Conservation (phyloP, 23 red algal species). For the Rhodosorus marinus region DNA sequence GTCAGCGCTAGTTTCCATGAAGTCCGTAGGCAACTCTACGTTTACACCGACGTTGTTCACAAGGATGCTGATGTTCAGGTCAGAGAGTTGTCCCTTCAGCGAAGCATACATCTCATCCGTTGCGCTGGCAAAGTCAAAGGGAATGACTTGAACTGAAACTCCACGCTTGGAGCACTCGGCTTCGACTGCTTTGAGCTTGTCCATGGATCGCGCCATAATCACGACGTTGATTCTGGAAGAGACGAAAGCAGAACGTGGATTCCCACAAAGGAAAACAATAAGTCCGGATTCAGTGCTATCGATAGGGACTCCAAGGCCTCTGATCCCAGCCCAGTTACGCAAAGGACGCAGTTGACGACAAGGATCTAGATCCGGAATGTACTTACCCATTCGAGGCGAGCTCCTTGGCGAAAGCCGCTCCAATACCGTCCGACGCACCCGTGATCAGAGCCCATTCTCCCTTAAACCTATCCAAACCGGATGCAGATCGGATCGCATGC, state of each 20-base stretch:
- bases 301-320: not conserved
- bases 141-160: constrained; percentile 13
- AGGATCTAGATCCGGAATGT: no score
- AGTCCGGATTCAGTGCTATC: not conserved
- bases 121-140: constrained; percentile 75
- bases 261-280: no score
- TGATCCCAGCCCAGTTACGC: no score
- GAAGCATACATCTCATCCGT: constrained; percentile 10
- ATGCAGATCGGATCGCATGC: no score
- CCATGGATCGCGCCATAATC: constrained; percentile 60
- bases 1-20: constrained; percentile 52
- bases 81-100: not conserved
- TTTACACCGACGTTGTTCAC: constrained; percentile 98
- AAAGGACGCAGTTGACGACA: no score
- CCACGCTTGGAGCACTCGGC: constrained; percentile 3
- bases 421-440: constrained; percentile 84
- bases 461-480: constrained; percentile 4
- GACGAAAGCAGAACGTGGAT: no score
- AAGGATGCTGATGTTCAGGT: constrained; percentile 9
- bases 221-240: constrained; percentile 56
- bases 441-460: constrained; percentile 89
- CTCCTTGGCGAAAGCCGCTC: constrained; percentile 41
- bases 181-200: constrained; percentile 30
- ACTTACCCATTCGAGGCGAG: constrained; percentile 42
- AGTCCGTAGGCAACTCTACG: constrained; percentile 66